Percentiles rank a stretch among this genome's conserved stretches.
Conservation (phyloP, 768 basidiomycete genomes). For the Boletus rex-veris region DNA sequence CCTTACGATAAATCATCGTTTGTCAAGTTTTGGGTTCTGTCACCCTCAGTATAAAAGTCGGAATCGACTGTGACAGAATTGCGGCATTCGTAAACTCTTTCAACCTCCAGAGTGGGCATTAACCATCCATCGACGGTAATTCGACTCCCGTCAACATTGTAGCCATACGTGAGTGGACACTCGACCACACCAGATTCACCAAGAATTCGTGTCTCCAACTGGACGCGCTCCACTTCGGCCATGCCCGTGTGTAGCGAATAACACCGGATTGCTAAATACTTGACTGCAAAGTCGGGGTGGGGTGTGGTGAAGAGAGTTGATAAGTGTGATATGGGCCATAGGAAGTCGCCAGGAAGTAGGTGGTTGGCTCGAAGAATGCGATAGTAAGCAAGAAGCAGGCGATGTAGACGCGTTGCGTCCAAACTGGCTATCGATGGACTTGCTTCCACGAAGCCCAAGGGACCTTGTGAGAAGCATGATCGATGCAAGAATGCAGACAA, state of each 20-base stretch:
- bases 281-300: conserved; percentile 61
- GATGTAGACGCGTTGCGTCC: conserved; percentile 54
- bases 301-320: conserved; percentile 44
- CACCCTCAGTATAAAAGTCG: conserved; percentile 47
- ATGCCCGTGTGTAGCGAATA: conserved; percentile 75
- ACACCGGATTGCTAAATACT: conserved; percentile 70
- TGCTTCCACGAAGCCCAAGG: conserved; percentile 45
- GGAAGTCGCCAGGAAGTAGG: conserved; percentile 54
- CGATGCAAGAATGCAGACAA: conserved; percentile 49
- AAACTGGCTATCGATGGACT: conserved; percentile 28
- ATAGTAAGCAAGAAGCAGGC: conserved; percentile 73
- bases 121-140: conserved; percentile 75
- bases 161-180: conserved; percentile 57
- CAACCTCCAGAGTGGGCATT: conserved; percentile 64
- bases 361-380: conserved; percentile 75
- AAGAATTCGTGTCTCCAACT: conserved; percentile 57
- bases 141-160: conserved; percentile 43
- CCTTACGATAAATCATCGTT: conserved; percentile 55
- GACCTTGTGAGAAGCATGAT: conserved; percentile 47
- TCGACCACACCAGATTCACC: conserved; percentile 60
- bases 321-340: conserved; percentile 54
- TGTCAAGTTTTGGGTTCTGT: conserved; percentile 34
- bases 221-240: conserved; percentile 70
- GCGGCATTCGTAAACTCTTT: conserved; percentile 53
- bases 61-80: conserved; percentile 41